Conservation (phyloP, 495 filamentous ascomycete species). For the Alectoria sarmentosa region DNA sequence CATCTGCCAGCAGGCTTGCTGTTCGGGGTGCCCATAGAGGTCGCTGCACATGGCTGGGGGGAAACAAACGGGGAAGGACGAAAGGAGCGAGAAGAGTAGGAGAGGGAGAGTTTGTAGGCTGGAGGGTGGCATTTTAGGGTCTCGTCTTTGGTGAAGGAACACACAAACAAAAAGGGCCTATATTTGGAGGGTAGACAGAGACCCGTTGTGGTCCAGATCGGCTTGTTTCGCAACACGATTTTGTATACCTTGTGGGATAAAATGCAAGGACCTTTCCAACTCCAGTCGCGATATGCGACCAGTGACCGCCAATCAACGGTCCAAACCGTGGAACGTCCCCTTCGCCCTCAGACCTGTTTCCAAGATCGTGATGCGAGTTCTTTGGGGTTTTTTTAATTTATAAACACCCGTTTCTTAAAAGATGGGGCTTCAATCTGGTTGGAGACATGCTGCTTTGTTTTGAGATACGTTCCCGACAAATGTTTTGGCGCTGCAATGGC, state of each 20-base stretch:
- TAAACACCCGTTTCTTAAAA: not conserved
- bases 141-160: not conserved
- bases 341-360: not conserved
- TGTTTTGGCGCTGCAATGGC: not conserved
- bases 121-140: not conserved
- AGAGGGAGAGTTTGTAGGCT: not conserved
- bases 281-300: not conserved
- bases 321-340: not conserved
- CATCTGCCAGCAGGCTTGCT: not conserved
- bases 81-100: not conserved
- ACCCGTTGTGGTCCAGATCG: not conserved
- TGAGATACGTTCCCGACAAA: not conserved
- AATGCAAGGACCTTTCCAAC: not conserved
- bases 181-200: not conserved
- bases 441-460: not conserved
- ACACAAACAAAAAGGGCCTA: fast-evolving
- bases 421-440: not conserved
- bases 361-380: not conserved
- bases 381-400: not conserved
- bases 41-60: not conserved
- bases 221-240: not conserved
- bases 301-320: not conserved
- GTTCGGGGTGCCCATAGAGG: not conserved
- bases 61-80: not conserved
- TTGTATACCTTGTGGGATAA: not conserved